Conservation (phyloP, 1,284 basidiomycete genomes). For the Rhodotorula sp. region DNA sequence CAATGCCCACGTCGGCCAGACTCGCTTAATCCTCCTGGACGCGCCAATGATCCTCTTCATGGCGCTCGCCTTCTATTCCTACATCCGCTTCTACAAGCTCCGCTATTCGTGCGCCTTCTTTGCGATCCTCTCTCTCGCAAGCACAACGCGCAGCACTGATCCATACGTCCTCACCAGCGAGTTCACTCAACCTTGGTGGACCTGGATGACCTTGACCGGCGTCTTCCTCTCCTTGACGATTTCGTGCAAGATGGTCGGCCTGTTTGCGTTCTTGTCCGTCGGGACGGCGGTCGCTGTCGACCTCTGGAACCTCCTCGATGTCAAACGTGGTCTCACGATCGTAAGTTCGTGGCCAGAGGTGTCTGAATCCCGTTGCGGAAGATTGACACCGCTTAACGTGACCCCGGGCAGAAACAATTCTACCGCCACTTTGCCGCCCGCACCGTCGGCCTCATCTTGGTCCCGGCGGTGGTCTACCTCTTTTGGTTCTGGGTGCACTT, state of each 20-base stretch:
- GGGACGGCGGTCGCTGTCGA: constrained; percentile 90
- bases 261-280: constrained; percentile 85
- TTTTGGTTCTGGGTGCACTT: constrained; percentile 98
- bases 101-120: constrained; percentile 69
- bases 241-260: constrained; percentile 97
- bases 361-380: too few species aligned
- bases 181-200: constrained; percentile 88
- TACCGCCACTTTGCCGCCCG: constrained; percentile 84
- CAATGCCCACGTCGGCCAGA: constrained; percentile 93
- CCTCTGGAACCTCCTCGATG: constrained; percentile 90
- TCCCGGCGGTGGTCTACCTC: constrained; percentile 87
- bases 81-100: constrained; percentile 91
- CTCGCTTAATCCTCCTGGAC: constrained; percentile 92
- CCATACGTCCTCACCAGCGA: constrained; percentile 56
- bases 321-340: constrained; percentile 76
- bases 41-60: constrained; percentile 95
- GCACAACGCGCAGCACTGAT: neutral
- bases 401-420: constrained; percentile 69
- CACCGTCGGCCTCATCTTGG: constrained; percentile 76
- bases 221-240: constrained; percentile 91
- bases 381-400: neutral
- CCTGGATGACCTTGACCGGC: constrained; percentile 87
- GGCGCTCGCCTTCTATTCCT: constrained; percentile 87
- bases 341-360: constrained; percentile 56
- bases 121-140: neutral